Conservation (phyloP, 306 rosid genomes). For the Citrullus colocynthis region DNA sequence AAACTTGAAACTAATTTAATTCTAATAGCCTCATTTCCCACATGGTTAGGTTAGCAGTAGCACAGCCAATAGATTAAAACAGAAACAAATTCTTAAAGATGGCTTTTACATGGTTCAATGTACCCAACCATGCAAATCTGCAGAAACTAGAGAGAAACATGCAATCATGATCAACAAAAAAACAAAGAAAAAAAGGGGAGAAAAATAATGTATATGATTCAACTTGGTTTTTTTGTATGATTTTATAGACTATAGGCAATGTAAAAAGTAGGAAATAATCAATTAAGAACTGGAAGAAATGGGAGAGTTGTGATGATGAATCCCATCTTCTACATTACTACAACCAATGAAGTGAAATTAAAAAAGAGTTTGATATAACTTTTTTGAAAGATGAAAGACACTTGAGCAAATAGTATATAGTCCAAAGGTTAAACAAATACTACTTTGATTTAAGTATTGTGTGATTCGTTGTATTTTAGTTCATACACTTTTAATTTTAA, state of each 20-base stretch:
- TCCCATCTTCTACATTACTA: neutral
- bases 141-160: neutral
- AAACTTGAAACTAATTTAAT: neutral
- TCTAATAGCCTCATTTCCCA: neutral
- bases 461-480: no score
- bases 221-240: neutral
- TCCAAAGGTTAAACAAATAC: neutral
- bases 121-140: neutral
- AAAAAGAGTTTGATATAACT: neutral
- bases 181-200: no score
- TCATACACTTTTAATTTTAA: no score
- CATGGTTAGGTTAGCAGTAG: neutral
- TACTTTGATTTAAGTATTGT: no score
- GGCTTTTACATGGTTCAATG: neutral
- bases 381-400: neutral
- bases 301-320: neutral
- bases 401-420: neutral
- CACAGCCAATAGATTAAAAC: neutral
- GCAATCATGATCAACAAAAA: neutral
- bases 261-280: neutral
- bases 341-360: no score
- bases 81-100: neutral
- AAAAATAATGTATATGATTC: neutral
- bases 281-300: neutral
- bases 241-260: neutral